Base-by-base conservation (phyloP, 2,329 filamentous ascomycete species). In the Colletotrichum godetiae region DNA sequence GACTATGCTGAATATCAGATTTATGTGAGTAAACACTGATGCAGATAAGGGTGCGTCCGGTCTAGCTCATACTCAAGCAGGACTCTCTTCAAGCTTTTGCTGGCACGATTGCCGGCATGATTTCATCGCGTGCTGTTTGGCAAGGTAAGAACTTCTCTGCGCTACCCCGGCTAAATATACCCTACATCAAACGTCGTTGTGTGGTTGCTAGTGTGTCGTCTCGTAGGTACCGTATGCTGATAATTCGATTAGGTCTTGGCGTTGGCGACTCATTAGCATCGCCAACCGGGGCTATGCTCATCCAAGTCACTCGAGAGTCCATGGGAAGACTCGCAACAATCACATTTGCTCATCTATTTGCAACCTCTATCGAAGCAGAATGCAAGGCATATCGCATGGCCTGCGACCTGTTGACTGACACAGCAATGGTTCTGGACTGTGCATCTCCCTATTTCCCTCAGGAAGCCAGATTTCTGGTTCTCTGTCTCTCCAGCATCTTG, bases 41-140 rank as follows among this genome's bases (percentile, higher is more conserved):
- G 0, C 22, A 3, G 10, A n/a, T n/a, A 7, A 13, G 5, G 5
- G 5, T 7, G 1, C 3, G 22, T 5, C 6, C 12, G 19, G 1
- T 7, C 11, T 6, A 49, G 19, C 60, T 73, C 3, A 71, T 2
- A 2, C 7, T 7, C 2, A 10, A 22, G n/a, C 3, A 73, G 71
- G 71, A 73, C n/a, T 73, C 71, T 4, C 31, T 73, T 19, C 71
- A 73, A 58, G 71, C 71, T 22, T 73, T 73, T 29, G 71, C 71
- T 11, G 71, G 71, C 19, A 63, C 71, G 4, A 73, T 73, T 12
- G 71, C 71, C 67, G 71, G 71, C 12, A 73, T 73, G 71, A 73
- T 73, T 46, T 73, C 71, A 8, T 73, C 71, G 24, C 71, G 71
- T 57, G 71, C 71, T 19, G 71, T 73, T 19, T 73, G 71, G 71